Evolutionary conservation across 1,284 basidiomycete species (phyloP).

Genomic region (Austropuccinia psidii): DNA sequence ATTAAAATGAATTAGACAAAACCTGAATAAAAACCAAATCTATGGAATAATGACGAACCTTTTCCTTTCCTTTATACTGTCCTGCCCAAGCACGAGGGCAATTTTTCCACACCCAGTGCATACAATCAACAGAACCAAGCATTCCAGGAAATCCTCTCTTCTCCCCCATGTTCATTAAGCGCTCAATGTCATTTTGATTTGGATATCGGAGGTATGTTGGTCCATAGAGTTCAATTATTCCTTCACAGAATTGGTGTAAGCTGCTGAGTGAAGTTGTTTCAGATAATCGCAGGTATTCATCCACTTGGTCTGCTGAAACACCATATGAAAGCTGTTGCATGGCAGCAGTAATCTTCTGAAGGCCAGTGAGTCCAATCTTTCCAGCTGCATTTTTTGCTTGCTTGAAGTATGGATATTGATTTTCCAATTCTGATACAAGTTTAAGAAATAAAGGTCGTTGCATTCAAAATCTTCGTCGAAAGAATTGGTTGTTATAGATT

Average conservation of each 20-base stretch:
- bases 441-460: background rate
- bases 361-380: constrained; percentile 14
- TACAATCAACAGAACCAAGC: background rate
- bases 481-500: background rate
- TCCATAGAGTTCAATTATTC: background rate
- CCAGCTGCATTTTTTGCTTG: background rate
- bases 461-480: background rate
- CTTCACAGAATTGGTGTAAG: background rate
- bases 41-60: background rate
- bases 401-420: background rate
- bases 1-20: background rate
- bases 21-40: background rate
- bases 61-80: background rate
- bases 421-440: constrained; percentile 3
- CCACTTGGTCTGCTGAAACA: background rate
- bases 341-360: constrained; percentile 7
- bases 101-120: constrained; percentile 6
- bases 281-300: constrained; percentile 5
- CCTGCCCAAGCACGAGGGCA: background rate
- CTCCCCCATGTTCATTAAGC: background rate
- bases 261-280: background rate
- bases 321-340: constrained; percentile 3
- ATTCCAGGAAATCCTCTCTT: constrained; percentile 5
- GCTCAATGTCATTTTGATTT: background rate
- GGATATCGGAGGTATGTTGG: background rate